phyloP scores from a whole-genome alignment of 495 filamentous ascomycete genomes.

The Cercophora scortea region DNA sequence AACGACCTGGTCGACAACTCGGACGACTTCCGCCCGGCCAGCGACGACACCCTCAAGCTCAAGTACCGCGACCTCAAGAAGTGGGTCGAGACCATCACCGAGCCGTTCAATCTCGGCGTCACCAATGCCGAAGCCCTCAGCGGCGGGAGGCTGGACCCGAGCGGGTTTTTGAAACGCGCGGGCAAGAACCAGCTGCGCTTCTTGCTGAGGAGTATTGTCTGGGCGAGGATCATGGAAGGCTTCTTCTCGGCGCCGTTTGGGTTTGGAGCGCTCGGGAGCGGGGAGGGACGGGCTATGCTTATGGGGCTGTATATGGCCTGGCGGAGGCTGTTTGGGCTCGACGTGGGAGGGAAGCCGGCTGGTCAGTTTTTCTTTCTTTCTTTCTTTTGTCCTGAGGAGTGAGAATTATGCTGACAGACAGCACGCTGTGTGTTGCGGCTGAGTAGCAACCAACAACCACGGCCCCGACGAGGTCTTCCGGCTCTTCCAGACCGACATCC shows the following conservation, averaged over 20 bases:
- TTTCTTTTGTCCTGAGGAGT: too few species aligned
- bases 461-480: neutral
- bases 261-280: slow-evolving; percentile 17
- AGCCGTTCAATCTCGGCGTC: slow-evolving; percentile 9
- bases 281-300: slow-evolving; percentile 1
- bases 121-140: neutral
- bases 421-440: neutral
- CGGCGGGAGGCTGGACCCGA: slow-evolving; percentile 7
- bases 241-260: slow-evolving; percentile 26
- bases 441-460: neutral
- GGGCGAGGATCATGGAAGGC: slow-evolving; percentile 17
- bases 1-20: slow-evolving; percentile 22
- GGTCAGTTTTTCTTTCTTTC: too few species aligned
- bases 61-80: slow-evolving; percentile 19
- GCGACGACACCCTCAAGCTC: slow-evolving; percentile 22
- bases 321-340: slow-evolving; percentile 1
- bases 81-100: slow-evolving; percentile 11
- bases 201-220: slow-evolving; percentile 17
- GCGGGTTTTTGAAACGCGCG: slow-evolving; percentile 13
- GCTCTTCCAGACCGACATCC: slow-evolving; percentile 9
- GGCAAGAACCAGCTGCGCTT: slow-evolving; percentile 6
- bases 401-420: neutral
- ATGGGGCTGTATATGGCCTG: slow-evolving; percentile 1
- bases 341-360: too few species aligned
- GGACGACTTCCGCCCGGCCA: slow-evolving; percentile 21